Evolutionary conservation across 768 basidiomycete species (phyloP).

Genomic region (Cantharellus anzutake): DNA sequence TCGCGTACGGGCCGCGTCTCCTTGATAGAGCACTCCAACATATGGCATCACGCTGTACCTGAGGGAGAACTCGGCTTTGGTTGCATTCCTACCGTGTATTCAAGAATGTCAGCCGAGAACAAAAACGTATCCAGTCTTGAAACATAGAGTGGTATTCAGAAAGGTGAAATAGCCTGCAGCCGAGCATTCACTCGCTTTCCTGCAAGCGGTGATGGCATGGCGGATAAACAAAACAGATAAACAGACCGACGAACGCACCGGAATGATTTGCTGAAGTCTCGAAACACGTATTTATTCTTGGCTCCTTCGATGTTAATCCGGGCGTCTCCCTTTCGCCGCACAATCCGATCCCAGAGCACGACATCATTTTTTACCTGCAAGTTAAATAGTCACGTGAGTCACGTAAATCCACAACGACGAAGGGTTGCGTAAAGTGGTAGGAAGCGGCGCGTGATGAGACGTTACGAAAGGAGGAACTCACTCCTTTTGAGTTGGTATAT

Average conservation of each 20-base stretch:
- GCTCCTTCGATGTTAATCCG: slow-evolving; percentile 35
- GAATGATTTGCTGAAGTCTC: slow-evolving; percentile 55
- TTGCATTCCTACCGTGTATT: slow-evolving; percentile 29
- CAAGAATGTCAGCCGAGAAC: neutral
- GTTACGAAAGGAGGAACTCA: slow-evolving; percentile 22
- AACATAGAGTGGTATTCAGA: neutral
- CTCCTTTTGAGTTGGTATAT: slow-evolving; percentile 53
- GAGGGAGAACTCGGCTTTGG: slow-evolving; percentile 48
- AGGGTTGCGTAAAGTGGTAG: neutral
- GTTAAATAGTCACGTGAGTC: neutral
- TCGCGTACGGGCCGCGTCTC: neutral
- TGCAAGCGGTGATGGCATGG: neutral
- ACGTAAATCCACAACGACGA: neutral
- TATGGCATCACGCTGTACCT: slow-evolving; percentile 87
- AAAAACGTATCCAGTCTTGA: slow-evolving; percentile 8
- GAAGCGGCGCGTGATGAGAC: neutral
- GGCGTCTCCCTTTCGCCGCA: slow-evolving; percentile 62
- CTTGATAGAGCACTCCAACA: slow-evolving; percentile 50
- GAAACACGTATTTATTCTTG: slow-evolving; percentile 73
- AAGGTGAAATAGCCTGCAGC: slow-evolving; percentile 1
- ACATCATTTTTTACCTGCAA: slow-evolving; percentile 50
- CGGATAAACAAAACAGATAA: neutral
- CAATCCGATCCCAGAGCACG: slow-evolving; percentile 84
- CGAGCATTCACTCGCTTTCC: slow-evolving; percentile 7
- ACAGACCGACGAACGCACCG: slow-evolving; percentile 29